Evolutionary conservation across 805 yeast genomes (phyloP).

Genomic region (Tetrapisispora nanseiensis): DNA sequence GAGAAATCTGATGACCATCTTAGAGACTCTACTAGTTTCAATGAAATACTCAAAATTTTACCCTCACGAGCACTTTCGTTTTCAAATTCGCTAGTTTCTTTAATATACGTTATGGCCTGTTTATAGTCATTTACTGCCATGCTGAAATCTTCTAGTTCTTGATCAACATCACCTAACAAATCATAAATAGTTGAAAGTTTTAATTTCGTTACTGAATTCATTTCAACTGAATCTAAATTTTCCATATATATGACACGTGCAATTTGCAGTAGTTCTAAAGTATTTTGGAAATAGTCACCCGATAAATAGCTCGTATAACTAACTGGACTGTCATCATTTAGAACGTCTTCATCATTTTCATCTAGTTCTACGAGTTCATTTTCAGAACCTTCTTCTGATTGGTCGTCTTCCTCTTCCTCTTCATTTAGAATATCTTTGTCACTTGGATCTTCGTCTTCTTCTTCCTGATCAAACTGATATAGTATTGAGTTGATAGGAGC

Average conservation of each 20-base stretch:
- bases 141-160: slow-evolving; percentile 79
- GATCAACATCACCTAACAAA: slow-evolving; percentile 77
- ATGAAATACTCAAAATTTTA: slow-evolving; percentile 7
- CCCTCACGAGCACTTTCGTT: slow-evolving; percentile 3
- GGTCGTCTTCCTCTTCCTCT: slow-evolving; percentile 22
- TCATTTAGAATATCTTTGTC: slow-evolving; percentile 22
- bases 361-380: slow-evolving; percentile 17
- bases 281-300: slow-evolving; percentile 50
- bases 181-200: slow-evolving; percentile 69
- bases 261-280: slow-evolving; percentile 79
- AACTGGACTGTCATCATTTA: not conserved
- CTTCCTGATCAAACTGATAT: slow-evolving; percentile 18
- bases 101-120: slow-evolving; percentile 36
- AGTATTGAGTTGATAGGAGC: slow-evolving; percentile 23
- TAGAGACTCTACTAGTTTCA: slow-evolving; percentile 15
- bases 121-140: slow-evolving; percentile 68
- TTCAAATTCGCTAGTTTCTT: slow-evolving; percentile 37
- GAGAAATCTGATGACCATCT: slow-evolving; percentile 13
- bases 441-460: slow-evolving; percentile 19
- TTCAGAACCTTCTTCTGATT: slow-evolving; percentile 7
- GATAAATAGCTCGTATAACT: slow-evolving; percentile 9
- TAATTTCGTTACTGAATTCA: slow-evolving; percentile 13
- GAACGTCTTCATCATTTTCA: slow-evolving; percentile 14
- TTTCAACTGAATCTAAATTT: not conserved
- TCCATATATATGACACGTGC: slow-evolving; percentile 40